Conservation (phyloP, 306 rosid species). For the Vigna unguiculata region DNA sequence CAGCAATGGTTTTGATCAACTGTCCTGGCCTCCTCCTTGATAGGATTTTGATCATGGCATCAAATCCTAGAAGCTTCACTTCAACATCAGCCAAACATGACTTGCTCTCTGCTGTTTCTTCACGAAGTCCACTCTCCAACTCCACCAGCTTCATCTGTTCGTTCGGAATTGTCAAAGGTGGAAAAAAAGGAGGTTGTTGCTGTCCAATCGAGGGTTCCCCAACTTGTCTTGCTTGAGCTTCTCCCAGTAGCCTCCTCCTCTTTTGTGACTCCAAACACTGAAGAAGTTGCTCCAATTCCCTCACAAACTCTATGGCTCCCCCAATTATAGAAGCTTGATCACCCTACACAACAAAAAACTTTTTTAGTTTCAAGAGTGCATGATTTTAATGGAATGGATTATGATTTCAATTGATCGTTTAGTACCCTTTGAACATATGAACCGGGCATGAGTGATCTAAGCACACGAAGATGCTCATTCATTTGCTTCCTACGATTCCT, state of each 20-base stretch:
- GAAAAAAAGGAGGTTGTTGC: constrained; percentile 58
- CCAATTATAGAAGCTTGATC: constrained; percentile 99
- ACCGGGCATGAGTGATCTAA: constrained; percentile 96
- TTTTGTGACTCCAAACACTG: constrained; percentile 95
- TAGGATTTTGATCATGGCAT: constrained; percentile 88
- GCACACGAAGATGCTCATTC: constrained; percentile 96
- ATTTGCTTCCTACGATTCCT: constrained; percentile 92
- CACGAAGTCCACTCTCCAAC: constrained; percentile 65
- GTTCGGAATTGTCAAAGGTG: constrained; percentile 55
- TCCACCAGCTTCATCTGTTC: constrained; percentile 69
- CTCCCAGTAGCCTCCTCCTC: constrained; percentile 79
- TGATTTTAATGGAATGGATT: not conserved
- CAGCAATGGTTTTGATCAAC: constrained; percentile 90
- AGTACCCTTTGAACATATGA: constrained; percentile 92
- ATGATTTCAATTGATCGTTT: not conserved
- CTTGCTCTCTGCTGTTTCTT: constrained; percentile 89
- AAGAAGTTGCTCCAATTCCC: constrained; percentile 93
- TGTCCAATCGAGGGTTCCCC: constrained; percentile 49
- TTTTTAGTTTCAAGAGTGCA: not conserved
- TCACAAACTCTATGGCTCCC: constrained; percentile 95
- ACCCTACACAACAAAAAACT: constrained; percentile 55
- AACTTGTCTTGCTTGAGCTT: constrained; percentile 60
- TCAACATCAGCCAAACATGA: constrained; percentile 95
- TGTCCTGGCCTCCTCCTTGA: constrained; percentile 93
- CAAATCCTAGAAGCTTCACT: constrained; percentile 87